Evolutionary conservation across 2,329 filamentous ascomycete genomes (phyloP), one percentile per base, ranked within the genome.

Genomic region (Trichoderma sp.): DNA sequence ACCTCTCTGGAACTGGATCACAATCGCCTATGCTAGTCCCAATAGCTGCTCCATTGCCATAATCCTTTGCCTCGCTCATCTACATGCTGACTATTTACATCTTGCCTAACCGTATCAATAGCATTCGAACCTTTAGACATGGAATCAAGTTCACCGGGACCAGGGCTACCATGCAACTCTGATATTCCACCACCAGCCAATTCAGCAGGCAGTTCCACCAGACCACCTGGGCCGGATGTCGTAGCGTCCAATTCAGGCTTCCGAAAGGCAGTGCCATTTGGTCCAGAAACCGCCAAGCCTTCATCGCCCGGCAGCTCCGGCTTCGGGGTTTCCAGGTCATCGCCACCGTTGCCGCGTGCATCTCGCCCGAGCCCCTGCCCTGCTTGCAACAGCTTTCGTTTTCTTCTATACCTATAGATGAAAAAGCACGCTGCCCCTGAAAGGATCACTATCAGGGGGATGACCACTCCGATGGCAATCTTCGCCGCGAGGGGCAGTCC

Each of bases 221-320:
- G 0, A 7, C 50, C 50, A 0, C 50, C 50, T 24, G 50, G 27
- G 3, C 27, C 27, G 27, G 27, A 7, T 56, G 1, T 24, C 21
- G 5, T 14, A 56, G 50, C 11, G 14, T 56, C 50, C 0, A 24
- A 1, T 0, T 56, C 50, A 1, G 50, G 0, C 50, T 56, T 56
- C 0, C 5, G 50, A 24, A 56, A 56, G n/a, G 21, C 21, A 21
- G 5, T 0, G 11, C 11, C 50, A 14, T 24, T 24, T 4, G 21
- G 4, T 6, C 50, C 50, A 7, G 50, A 0, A 24, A 0, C 2
- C 50, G 1, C 2, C n/a, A 24, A 0, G 11, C 50, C 50, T 0
- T 0, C 50, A 14, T 56, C 50, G 3, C 50, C 50, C 14, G 50
- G 50, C 21, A 53, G 45, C n/a, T 53, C 45, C n/a, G 45, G 18